These are phyloP conservation scores for Macrolepiota dolichaula DNA, from an alignment of 768 basidiomycete genomes.

Conservation along the genomic window DNA sequence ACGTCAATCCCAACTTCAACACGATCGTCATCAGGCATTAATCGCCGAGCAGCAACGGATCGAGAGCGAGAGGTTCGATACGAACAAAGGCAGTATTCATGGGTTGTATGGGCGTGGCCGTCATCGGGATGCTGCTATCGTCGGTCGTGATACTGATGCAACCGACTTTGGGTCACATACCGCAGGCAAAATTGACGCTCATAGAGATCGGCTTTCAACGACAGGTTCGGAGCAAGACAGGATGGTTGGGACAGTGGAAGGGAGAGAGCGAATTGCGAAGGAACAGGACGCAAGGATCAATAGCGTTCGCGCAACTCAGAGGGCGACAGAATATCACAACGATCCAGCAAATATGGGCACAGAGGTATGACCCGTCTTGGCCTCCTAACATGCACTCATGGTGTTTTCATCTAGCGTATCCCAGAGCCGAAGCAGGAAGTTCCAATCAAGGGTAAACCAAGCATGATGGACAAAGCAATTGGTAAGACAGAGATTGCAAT, in stretches of 20 bases:
- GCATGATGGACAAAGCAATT: background rate
- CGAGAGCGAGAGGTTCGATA: background rate
- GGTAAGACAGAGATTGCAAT: background rate
- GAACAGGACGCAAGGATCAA: constrained; percentile 1
- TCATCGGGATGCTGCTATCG: background rate
- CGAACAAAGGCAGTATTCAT: background rate
- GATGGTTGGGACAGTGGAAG: background rate
- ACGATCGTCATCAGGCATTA: background rate
- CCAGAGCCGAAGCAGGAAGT: background rate
- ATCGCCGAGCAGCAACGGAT: background rate
- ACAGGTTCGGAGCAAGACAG: background rate
- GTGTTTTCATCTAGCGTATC: too few species aligned
- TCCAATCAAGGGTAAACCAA: background rate
- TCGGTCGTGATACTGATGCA: background rate
- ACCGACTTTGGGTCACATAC: background rate
- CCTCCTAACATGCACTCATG: too few species aligned
- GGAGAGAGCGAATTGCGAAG: constrained; percentile 5
- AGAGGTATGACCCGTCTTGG: background rate
- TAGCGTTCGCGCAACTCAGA: background rate
- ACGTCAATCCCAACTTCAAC: background rate
- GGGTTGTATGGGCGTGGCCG: background rate
- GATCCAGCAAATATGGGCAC: background rate
- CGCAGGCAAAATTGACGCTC: constrained; percentile 1
- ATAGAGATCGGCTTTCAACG: background rate
- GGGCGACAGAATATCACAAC: background rate